phyloP scores from a whole-genome alignment of 2,329 filamentous ascomycete species.

The Neoscytalidium dimidiatum region DNA sequence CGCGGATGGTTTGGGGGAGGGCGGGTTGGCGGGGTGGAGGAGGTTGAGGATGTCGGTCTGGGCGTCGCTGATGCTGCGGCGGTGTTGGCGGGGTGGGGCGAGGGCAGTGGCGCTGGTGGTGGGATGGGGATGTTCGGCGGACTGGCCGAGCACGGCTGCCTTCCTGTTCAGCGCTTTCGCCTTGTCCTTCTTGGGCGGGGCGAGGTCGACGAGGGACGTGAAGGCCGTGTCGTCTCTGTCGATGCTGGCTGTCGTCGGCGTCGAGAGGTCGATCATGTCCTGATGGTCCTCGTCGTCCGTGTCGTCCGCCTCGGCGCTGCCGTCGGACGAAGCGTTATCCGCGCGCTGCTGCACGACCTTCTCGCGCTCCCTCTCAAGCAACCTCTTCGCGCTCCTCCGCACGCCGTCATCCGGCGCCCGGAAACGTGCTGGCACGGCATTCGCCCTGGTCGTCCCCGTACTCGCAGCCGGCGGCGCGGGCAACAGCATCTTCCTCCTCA shows the following conservation, averaged over 20 bases:
- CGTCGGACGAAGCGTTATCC: too few relatives aligned
- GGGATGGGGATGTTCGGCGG: too few relatives aligned
- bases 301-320: too few relatives aligned
- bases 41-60: not conserved
- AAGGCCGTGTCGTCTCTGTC: not conserved
- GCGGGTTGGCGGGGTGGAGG: not conserved
- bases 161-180: too few relatives aligned
- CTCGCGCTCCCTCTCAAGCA: not conserved
- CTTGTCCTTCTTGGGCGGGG: not conserved
- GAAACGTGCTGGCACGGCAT: not conserved
- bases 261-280: not conserved
- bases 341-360: too few relatives aligned
- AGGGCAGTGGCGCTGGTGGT: not conserved
- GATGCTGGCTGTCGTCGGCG: too few relatives aligned
- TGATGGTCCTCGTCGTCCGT: not conserved
- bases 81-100: not conserved
- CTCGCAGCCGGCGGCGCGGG: too few relatives aligned
- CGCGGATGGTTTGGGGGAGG: not conserved
- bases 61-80: slow-evolving; percentile 5
- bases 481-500: too few relatives aligned
- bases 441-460: not conserved
- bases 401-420: not conserved
- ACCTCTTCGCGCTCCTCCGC: not conserved
- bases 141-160: too few relatives aligned
- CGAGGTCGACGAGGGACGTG: not conserved